A percentile compares a stretch with the other conserved stretches of the same genome.
Evolutionary conservation across 306 rosid genomes (phyloP).

Genomic region (Lathyrus sativus): DNA sequence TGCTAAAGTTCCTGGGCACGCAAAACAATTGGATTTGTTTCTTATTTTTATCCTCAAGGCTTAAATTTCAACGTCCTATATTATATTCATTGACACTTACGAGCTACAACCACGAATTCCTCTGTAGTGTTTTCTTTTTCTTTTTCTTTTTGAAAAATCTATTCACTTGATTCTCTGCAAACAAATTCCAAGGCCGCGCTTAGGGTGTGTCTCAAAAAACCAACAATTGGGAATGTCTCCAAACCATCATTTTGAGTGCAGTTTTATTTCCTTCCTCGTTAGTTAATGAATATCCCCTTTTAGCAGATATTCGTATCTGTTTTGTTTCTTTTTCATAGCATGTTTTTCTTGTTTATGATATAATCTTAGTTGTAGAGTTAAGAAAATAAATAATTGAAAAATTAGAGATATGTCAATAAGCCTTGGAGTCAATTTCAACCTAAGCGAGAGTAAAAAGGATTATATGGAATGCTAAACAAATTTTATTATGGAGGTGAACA

Average conservation of each 20-base stretch:
- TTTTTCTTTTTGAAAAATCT: neutral
- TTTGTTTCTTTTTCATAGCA: neutral
- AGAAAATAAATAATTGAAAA: neutral
- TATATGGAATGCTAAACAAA: slow-evolving; percentile 2
- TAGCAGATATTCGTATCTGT: neutral
- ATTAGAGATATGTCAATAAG: neutral
- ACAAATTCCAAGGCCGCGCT: neutral
- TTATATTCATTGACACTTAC: neutral
- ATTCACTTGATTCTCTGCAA: neutral
- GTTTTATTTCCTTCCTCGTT: neutral
- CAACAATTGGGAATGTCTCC: neutral
- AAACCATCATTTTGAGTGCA: neutral
- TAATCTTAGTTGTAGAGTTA: neutral
- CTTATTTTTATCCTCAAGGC: neutral
- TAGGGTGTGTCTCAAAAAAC: neutral
- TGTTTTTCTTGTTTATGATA: neutral
- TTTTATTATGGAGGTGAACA: neutral
- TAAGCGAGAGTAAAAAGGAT: neutral
- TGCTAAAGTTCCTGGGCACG: neutral
- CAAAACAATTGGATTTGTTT: neutral
- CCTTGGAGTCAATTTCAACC: neutral
- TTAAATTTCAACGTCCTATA: slow-evolving; percentile 1
- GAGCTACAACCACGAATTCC: neutral
- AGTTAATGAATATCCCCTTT: neutral
- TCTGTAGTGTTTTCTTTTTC: neutral